Evolutionary conservation across 2,329 filamentous ascomycete species (phyloP).

Genomic region (Penicillium psychrosexuale): DNA sequence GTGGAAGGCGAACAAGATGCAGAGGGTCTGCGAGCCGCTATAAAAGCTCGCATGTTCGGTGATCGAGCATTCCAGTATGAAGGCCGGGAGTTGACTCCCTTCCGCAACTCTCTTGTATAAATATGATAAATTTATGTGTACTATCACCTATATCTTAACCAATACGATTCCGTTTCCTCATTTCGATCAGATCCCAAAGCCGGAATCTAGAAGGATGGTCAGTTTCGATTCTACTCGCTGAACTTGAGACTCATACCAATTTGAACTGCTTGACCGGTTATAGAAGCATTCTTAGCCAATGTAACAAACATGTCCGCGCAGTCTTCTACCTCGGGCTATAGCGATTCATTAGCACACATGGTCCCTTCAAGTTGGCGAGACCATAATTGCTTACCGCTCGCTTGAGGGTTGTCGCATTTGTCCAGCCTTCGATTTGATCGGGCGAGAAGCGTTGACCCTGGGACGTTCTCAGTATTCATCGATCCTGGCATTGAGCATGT

Average conservation of each 20-base stretch:
- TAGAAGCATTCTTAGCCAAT: conserved; percentile 45
- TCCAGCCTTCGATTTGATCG: conserved; percentile 55
- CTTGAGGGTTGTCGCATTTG: conserved; percentile 59
- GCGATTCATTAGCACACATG: not conserved
- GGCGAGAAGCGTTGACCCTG: conserved; percentile 56
- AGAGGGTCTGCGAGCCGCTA: conserved; percentile 36
- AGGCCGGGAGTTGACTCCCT: conserved; percentile 28
- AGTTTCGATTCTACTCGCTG: conserved; percentile 6
- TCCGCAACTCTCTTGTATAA: conserved; percentile 36
- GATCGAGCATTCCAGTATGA: conserved; percentile 27
- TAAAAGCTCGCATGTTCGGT: conserved; percentile 41
- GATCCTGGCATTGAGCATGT: not conserved
- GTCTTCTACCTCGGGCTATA: conserved; percentile 43
- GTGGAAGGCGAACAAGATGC: conserved; percentile 39
- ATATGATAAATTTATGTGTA: conserved; percentile 10
- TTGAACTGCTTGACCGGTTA: conserved; percentile 46
- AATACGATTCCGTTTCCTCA: conserved; percentile 17
- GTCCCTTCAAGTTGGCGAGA: not conserved
- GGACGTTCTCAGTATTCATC: conserved; percentile 3
- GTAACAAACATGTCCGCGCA: conserved; percentile 41
- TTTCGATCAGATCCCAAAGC: conserved; percentile 27
- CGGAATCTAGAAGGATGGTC: conserved; percentile 28
- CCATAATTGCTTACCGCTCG: conserved; percentile 46
- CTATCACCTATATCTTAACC: conserved; percentile 14
- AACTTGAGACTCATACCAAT: conserved; percentile 33